Conservation (phyloP, 331 rosid species). For the Rhamnella rubrinervis region DNA sequence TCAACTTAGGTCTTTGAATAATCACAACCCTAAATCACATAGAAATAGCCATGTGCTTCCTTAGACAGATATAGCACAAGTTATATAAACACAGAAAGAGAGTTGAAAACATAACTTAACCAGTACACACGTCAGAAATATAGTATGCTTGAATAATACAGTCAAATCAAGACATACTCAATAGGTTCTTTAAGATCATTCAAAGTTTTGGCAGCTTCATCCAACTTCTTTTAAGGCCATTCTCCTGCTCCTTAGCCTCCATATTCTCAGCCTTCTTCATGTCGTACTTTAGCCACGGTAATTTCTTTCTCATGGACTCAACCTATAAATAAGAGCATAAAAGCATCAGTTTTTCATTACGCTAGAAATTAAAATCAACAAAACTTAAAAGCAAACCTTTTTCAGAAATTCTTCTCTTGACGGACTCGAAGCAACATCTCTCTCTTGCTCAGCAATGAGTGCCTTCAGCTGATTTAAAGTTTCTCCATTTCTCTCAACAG, state of each 20-base stretch:
- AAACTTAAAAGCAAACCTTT: constrained; percentile 48
- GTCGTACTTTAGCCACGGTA: constrained; percentile 91
- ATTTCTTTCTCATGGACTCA: constrained; percentile 79
- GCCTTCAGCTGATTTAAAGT: constrained; percentile 77
- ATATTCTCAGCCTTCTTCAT: constrained; percentile 75
- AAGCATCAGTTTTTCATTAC: neutral
- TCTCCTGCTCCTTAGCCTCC: constrained; percentile 66
- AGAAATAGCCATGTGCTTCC: neutral
- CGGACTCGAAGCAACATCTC: constrained; percentile 93
- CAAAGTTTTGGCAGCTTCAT: constrained; percentile 65
- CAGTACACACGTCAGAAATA: neutral
- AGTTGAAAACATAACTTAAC: neutral
- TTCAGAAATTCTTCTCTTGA: constrained; percentile 77
- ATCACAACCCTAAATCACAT: too few species aligned
- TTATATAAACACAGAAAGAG: neutral
- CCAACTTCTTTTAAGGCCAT: constrained; percentile 52
- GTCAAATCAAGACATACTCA: neutral
- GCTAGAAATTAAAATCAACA: constrained; percentile 7
- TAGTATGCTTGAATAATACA: constrained; percentile 12
- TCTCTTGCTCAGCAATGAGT: constrained; percentile 76
- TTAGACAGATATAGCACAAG: neutral
- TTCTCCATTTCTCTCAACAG: constrained; percentile 78
- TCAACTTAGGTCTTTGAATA: neutral
- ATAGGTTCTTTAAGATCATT: constrained; percentile 15
- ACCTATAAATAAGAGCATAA: constrained; percentile 26